Base-by-base conservation (phyloP, 2,329 filamentous ascomycete species). In the Aspergillus versicolor region DNA sequence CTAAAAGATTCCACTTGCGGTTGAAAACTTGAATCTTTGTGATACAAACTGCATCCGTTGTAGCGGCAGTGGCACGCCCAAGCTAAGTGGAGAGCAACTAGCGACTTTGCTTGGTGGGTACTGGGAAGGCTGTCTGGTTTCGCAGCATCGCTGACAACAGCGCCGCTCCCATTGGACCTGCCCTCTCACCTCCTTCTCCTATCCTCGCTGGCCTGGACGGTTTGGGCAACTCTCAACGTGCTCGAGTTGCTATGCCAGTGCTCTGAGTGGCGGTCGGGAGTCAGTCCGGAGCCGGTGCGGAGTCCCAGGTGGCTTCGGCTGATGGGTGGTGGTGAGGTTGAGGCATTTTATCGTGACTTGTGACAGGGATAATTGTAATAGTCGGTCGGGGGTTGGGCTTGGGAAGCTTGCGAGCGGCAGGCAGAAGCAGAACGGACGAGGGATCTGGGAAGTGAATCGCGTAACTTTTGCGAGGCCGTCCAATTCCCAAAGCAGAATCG, bases 141-240 rank as follows among this genome's bases (percentile, higher is more conserved):
- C 30, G 24, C 49, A 42, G 22, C 27, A 3, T n/a, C 7, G 38
- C 50, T 52, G 50, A 52, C 41, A 54, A 54, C 43, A n/a, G n/a
- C 24, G 22, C 32, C n/a, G 19, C 17, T 54, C 43, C 43, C 27
- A 54, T 54, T 54, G 43, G 51, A 27, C 30, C 13, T n/a, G 15
- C 34, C 9, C 21, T 9, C 12, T 15, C 24, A 17, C 17, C 12
- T 30, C 27, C 27, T 30, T 30, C 27, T 30, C 27, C 27, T 30
- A 9, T 30, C 27, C 27, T 15, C n/a, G n/a, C 43, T 37, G 22
- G 44, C 37, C 49, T 48, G 24, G 52, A 54, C 52, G 12, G 11
- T 41, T 54, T 48, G 24, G 52, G 52, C 34, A 54, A 48, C 22
- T 54, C 52, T 22, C n/a, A 54, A 43, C 52, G 52, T 54, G 52